Conservation (phyloP, 2,329 filamentous ascomycete species). For the Chrysoporthe puriensis region DNA sequence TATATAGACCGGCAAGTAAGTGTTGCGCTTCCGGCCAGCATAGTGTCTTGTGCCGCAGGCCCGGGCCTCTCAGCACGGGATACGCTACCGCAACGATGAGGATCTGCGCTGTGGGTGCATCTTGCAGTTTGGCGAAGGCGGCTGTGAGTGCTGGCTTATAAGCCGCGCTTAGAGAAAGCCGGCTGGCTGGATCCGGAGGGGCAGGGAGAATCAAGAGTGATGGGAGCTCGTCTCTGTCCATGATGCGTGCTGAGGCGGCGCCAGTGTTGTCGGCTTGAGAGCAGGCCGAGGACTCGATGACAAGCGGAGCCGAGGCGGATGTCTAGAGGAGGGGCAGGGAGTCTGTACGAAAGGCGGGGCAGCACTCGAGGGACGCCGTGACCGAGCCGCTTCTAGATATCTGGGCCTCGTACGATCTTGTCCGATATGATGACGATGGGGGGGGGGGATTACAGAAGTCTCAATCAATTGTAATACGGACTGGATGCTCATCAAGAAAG, state of each 20-base stretch:
- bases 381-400: background rate
- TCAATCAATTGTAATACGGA: background rate
- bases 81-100: conserved; percentile 64
- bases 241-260: conserved; percentile 23
- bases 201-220: conserved; percentile 67
- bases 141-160: conserved; percentile 63
- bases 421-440: background rate
- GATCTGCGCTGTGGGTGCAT: conserved; percentile 40
- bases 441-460: background rate
- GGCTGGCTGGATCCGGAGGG: conserved; percentile 60
- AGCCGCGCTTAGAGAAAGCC: conserved; percentile 56
- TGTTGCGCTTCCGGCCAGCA: conserved; percentile 72
- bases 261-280: background rate
- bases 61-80: conserved; percentile 60
- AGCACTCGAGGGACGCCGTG: background rate
- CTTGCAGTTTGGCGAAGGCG: conserved; percentile 54
- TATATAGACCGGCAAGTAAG: conserved; percentile 78
- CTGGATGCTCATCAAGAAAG: background rate
- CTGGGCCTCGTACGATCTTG: background rate
- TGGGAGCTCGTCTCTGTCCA: conserved; percentile 39
- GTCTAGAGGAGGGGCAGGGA: background rate
- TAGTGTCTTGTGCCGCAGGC: conserved; percentile 54
- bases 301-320: background rate
- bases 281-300: background rate
- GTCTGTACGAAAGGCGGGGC: conserved; percentile 3